These are phyloP conservation scores for Hordeum pubiflorum DNA, from an alignment of 202 grass and related monocot species.

Conservation along the genomic window DNA sequence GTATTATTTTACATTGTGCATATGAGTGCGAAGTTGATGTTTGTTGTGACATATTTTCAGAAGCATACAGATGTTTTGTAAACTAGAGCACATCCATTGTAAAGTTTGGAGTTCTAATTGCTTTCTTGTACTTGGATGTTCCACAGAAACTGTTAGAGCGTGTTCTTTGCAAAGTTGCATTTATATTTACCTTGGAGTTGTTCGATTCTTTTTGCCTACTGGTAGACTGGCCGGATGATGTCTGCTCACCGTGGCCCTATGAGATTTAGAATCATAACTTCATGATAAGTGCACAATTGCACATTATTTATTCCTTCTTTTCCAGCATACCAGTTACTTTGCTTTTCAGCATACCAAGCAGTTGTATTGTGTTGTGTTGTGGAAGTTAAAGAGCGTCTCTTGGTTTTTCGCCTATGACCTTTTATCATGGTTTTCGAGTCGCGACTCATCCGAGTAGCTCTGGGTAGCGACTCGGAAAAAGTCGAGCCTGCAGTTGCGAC, in stretches of 20 bases:
- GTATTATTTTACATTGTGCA: not conserved
- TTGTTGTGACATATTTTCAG: not conserved
- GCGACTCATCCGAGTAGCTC: too few relatives aligned
- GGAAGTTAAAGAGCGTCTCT: not conserved
- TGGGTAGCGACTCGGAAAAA: too few relatives aligned
- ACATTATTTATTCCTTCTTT: not conserved
- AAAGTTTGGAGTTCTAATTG: not conserved
- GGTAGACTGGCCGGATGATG: not conserved
- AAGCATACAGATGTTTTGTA: not conserved
- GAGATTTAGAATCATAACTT: not conserved
- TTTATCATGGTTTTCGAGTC: not conserved
- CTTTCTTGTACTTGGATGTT: not conserved
- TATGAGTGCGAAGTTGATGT: not conserved
- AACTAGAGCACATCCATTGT: not conserved
- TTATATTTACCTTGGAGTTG: not conserved
- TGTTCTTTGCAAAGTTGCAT: not conserved
- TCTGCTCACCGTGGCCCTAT: not conserved
- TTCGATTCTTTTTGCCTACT: not conserved
- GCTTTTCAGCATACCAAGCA: not conserved
- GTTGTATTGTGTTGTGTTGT: not conserved
- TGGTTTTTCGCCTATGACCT: not conserved
- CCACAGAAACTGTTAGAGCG: not conserved
- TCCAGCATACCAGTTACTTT: not conserved
- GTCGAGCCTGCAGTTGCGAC: too few relatives aligned
- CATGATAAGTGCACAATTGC: not conserved